Conservation (phyloP, 148 eudicot genomes). For the Fallopia convolvulus region DNA sequence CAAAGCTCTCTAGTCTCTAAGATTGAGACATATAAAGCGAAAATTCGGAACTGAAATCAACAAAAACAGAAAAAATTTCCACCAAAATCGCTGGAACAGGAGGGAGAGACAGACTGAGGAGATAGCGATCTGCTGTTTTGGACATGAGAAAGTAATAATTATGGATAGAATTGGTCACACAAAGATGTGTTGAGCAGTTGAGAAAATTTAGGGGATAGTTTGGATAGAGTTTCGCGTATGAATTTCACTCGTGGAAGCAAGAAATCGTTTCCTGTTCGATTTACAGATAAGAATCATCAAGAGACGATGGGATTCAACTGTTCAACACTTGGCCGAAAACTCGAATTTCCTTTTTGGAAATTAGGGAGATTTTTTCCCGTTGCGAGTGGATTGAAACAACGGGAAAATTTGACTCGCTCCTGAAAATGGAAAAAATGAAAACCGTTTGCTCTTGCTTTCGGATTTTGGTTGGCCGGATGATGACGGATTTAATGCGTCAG, state of each 20-base stretch:
- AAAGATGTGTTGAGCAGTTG: neutral
- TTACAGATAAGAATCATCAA: neutral
- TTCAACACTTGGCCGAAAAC: neutral
- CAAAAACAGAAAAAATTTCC: neutral
- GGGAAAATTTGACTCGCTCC: neutral
- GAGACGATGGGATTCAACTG: neutral
- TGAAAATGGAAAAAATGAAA: neutral
- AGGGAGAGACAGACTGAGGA: neutral
- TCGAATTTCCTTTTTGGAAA: neutral
- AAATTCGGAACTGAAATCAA: neutral
- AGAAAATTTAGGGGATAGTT: slow-evolving; percentile 2
- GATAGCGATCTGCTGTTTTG: neutral
- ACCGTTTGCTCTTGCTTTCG: neutral
- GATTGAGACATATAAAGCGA: neutral
- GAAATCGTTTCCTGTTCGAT: neutral
- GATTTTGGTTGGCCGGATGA: neutral
- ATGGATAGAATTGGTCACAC: slow-evolving; percentile 9
- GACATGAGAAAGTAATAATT: neutral
- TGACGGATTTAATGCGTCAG: neutral
- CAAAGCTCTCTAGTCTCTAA: neutral
- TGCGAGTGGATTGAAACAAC: neutral
- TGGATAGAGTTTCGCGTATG: neutral
- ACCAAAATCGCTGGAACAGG: neutral
- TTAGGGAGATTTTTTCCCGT: neutral
- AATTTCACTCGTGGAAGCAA: slow-evolving; percentile 5